Percentiles rank a stretch among this genome's conserved stretches.
These are phyloP conservation scores for Nematocida minor DNA, from an alignment of 371 early-diverging fungal genomes.

Conservation along the genomic window DNA sequence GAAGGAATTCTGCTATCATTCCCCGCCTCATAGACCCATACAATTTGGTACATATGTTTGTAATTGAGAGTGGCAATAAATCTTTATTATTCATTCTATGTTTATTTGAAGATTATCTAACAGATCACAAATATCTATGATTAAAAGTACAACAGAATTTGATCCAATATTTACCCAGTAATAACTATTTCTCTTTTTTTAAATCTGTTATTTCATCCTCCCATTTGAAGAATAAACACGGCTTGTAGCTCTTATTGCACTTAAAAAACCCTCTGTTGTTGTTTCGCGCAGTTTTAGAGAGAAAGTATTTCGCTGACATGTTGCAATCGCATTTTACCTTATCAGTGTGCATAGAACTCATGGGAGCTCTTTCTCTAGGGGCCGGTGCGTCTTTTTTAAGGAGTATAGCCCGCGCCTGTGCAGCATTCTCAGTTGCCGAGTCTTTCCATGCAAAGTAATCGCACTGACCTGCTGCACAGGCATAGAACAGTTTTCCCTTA, in stretches of 20 bases:
- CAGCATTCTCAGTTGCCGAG: conserved; percentile 1
- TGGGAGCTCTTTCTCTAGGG: neutral
- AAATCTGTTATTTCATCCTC: conserved; percentile 23
- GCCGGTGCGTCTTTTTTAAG: neutral
- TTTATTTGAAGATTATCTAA: too few species aligned
- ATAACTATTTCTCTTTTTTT: neutral
- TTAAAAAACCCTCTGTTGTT: conserved; percentile 60
- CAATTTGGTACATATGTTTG: too few species aligned
- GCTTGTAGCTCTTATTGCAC: conserved; percentile 64
- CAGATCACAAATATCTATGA: too few species aligned
- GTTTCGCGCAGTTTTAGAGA: conserved; percentile 60
- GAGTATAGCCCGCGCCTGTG: neutral
- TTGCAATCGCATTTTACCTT: conserved; percentile 62
- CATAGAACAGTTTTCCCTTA: conserved; percentile 66
- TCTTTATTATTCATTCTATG: too few species aligned
- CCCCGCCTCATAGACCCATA: too few species aligned
- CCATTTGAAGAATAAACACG: conserved; percentile 65
- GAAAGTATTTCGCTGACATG: conserved; percentile 45
- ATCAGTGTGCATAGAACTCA: neutral
- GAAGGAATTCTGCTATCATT: too few species aligned
- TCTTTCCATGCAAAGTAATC: conserved; percentile 62
- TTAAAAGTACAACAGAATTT: too few species aligned
- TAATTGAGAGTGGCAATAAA: too few species aligned
- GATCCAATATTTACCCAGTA: too few species aligned
- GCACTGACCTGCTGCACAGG: conserved; percentile 65